These are phyloP conservation scores for Globisporangium echinulatum DNA, from an alignment of 352 stramenopile species.

Conservation along the genomic window DNA sequence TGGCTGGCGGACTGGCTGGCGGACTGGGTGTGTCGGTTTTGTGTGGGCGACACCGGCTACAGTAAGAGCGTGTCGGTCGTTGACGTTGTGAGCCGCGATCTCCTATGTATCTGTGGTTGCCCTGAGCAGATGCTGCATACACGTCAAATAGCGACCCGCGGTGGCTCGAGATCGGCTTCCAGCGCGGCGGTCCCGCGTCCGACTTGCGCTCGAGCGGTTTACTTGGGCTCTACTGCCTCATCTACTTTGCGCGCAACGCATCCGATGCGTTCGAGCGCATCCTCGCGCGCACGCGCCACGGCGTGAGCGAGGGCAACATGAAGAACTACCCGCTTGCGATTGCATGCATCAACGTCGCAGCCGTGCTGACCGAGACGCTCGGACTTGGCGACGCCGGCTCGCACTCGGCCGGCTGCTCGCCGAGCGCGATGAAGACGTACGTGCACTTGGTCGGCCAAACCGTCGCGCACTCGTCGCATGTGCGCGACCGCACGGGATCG, in stretches of 20 bases:
- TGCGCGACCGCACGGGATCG: constrained; percentile 18
- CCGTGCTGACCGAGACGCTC: constrained; percentile 66
- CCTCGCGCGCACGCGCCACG: constrained; percentile 65
- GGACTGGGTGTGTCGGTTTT: not conserved
- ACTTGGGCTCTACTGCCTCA: constrained; percentile 80
- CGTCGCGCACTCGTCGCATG: constrained; percentile 19
- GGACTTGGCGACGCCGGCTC: constrained; percentile 74
- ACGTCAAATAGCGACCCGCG: constrained; percentile 67
- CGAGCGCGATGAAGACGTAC: constrained; percentile 73
- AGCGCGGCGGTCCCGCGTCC: constrained; percentile 71
- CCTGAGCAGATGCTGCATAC: constrained; percentile 30
- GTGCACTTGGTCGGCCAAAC: constrained; percentile 59
- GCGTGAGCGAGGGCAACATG: constrained; percentile 83
- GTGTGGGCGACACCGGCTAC: too few relatives aligned
- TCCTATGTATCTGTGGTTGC: too few relatives aligned
- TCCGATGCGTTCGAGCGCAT: constrained; percentile 63
- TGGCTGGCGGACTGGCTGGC: not conserved
- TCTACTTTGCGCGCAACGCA: constrained; percentile 73
- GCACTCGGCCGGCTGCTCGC: constrained; percentile 61
- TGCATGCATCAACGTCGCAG: constrained; percentile 79
- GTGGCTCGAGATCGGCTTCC: constrained; percentile 82
- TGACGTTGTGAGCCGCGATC: too few relatives aligned
- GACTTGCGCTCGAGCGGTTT: constrained; percentile 77
- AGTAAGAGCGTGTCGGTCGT: too few relatives aligned
- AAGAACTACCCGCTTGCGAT: constrained; percentile 87